Percentiles rank a stretch among this genome's conserved stretches.
Conservation (phyloP, 2,329 filamentous ascomycete genomes). For the Diaporthe sp. region DNA sequence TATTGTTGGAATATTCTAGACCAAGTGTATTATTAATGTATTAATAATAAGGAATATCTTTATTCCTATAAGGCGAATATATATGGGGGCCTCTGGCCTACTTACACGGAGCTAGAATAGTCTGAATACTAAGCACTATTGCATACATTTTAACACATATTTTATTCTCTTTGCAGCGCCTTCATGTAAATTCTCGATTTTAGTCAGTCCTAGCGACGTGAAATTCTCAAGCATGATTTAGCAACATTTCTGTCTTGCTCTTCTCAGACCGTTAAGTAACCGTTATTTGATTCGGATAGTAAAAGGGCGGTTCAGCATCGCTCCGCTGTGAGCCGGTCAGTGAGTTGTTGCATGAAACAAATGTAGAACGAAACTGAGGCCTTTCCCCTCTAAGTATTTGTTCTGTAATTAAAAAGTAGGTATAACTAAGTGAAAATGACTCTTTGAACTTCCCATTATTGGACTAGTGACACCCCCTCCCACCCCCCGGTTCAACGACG, state of each 20-base stretch:
- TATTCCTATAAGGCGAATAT: no score
- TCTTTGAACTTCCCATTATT: neutral
- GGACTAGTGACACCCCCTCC: no score
- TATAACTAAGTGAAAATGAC: neutral
- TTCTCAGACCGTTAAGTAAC: neutral
- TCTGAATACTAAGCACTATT: no score
- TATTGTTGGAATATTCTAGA: no score
- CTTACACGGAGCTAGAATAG: no score
- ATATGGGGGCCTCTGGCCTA: no score
- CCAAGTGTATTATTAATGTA: no score
- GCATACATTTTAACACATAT: no score
- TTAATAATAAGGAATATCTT: no score
- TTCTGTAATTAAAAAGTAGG: neutral
- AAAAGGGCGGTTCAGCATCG: no score
- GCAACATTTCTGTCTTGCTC: neutral
- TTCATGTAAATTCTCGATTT: neutral
- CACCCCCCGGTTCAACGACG: neutral
- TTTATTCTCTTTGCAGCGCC: neutral
- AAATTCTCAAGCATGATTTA: neutral
- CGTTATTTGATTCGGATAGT: neutral
- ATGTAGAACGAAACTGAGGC: neutral
- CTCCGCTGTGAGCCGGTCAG: no score
- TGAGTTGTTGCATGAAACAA: neutral
- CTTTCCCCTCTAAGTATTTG: neutral
- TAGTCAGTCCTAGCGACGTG: slow-evolving; percentile 12